Evolutionary conservation across 2,329 filamentous ascomycete genomes (phyloP).

Genomic region (Cercospora berteroae): DNA sequence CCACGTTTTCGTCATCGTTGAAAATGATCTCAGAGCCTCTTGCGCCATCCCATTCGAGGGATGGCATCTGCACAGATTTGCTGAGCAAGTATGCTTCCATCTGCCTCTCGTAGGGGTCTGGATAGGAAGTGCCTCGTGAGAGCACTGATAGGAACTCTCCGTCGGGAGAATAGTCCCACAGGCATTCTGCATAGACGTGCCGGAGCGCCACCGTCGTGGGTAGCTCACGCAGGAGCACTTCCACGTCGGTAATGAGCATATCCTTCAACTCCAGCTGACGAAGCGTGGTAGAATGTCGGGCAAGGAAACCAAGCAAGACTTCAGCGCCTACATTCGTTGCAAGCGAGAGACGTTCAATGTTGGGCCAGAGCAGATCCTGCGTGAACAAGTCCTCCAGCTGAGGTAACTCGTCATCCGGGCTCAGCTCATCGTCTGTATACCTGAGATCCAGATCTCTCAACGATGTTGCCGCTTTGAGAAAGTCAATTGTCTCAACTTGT

Average conservation of each 20-base stretch:
- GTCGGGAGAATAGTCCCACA: constrained; percentile 23
- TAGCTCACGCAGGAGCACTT: not conserved
- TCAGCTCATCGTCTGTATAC: constrained; percentile 23
- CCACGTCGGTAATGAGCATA: not conserved
- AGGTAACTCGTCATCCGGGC: constrained; percentile 17
- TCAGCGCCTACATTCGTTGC: constrained; percentile 22
- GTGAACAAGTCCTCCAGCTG: constrained; percentile 18
- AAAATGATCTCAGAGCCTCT: constrained; percentile 2
- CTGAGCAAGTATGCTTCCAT: constrained; percentile 24
- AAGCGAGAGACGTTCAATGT: constrained; percentile 18
- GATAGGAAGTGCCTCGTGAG: constrained; percentile 18
- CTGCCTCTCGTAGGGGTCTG: constrained; percentile 16
- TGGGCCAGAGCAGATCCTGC: constrained; percentile 20
- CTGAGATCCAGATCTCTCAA: constrained; percentile 20
- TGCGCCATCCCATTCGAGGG: constrained; percentile 14
- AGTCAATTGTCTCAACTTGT: constrained; percentile 17
- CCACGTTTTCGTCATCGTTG: not conserved
- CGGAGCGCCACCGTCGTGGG: constrained; percentile 17
- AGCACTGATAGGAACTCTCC: constrained; percentile 18
- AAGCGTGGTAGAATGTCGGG: constrained; percentile 14
- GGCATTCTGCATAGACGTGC: constrained; percentile 26
- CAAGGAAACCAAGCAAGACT: constrained; percentile 24
- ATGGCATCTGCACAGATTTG: constrained; percentile 5
- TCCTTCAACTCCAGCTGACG: not conserved
- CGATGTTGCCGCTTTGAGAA: constrained; percentile 11